These are phyloP conservation scores for Chaetoscypha palmicola DNA, from an alignment of 2,329 filamentous ascomycete genomes.

Conservation along the genomic window DNA sequence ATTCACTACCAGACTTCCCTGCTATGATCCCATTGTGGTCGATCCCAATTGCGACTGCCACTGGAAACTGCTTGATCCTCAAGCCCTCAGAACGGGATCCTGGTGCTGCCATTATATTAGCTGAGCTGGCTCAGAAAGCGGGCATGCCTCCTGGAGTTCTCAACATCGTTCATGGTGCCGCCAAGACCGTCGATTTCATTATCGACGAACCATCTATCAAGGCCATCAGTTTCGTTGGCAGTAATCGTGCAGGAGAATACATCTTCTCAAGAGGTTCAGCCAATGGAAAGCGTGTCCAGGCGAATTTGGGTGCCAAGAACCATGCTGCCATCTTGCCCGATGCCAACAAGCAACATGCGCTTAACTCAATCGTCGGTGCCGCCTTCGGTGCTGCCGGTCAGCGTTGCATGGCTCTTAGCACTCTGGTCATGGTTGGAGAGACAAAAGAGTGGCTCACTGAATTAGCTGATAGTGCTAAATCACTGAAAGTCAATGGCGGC, in stretches of 20 bases:
- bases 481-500: conserved; percentile 68
- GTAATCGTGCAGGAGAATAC: conserved; percentile 84
- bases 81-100: conserved; percentile 85
- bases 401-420: conserved; percentile 80
- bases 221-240: conserved; percentile 78
- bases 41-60: conserved; percentile 76
- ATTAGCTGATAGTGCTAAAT: conserved; percentile 67
- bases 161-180: conserved; percentile 75
- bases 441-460: conserved; percentile 77
- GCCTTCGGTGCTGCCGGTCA: conserved; percentile 82
- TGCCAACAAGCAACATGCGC: conserved; percentile 83
- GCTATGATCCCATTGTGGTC: conserved; percentile 93
- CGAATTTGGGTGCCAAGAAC: conserved; percentile 84
- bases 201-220: conserved; percentile 80
- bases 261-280: conserved; percentile 73
- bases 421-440: conserved; percentile 76
- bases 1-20: conserved; percentile 59
- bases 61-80: conserved; percentile 75
- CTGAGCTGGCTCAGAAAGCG: conserved; percentile 71
- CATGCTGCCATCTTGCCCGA: conserved; percentile 78
- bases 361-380: conserved; percentile 77
- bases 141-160: conserved; percentile 77
- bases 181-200: conserved; percentile 78
- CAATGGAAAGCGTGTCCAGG: conserved; percentile 83
- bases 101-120: conserved; percentile 77